Base-by-base conservation (phyloP, 2,329 filamentous ascomycete species). In the Periconia sp. region DNA sequence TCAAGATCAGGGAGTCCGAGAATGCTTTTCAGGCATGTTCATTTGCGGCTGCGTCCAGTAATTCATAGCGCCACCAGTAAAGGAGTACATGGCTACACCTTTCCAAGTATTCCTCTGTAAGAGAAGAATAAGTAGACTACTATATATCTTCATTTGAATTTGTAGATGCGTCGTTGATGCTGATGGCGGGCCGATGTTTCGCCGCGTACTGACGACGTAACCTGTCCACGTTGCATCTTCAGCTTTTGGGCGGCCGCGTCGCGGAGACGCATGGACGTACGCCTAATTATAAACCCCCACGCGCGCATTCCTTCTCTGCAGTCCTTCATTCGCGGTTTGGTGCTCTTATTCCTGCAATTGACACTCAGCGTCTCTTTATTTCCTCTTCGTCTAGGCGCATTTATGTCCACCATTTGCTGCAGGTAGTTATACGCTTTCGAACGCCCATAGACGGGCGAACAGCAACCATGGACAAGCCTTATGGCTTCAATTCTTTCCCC, bases 211-310 rank as follows among this genome's bases (percentile, higher is more conserved):
- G 37, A 17, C 25, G 43, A 60, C 59, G 57, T 60, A 59, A 65
- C 57, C 62, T 51, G 44, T 65, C 63, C 63, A 68, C 65, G 63
- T 66, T 61, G 58, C 65, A 58, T 61, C 62, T 68, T 65, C 52
- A 47, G 36, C 37, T 48, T 46, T 48, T 49, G 55, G 56, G 59
- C 61, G 54, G 60, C 52, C 53, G 47, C 41, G 47, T 43, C 38
- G 46, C 51, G 43, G 47, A 31, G 24, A 35, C n/a, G n/a, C n/a
- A n/a, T 37, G 15, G 9, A 16, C 30, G 31, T 30, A 45, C 36
- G 47, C 52, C 36, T n/a, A n/a, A n/a, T n/a, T n/a, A n/a, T n/a
- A n/a, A n/a, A n/a, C n/a, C n/a, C n/a, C n/a, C n/a, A n/a, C n/a
- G n/a, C n/a, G 26, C 40, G 32, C 30, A 12, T 32, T 43, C 31